A percentile compares a stretch with the other conserved stretches of the same genome.
Conservation (phyloP, 1,284 basidiomycete genomes). For the Malassezia arunalokei region DNA sequence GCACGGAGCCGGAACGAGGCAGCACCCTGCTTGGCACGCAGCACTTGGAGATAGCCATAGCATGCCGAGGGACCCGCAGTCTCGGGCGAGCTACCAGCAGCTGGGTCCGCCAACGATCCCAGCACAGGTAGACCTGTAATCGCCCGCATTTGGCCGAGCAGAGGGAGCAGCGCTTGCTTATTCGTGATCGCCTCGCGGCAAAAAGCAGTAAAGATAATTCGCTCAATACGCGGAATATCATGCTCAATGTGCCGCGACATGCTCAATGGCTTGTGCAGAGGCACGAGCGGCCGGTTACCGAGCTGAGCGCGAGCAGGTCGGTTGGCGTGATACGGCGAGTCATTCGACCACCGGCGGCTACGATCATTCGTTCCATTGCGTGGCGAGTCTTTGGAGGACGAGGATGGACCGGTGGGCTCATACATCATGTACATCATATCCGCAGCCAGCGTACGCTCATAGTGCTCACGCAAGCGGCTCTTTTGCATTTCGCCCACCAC, state of each 20-base stretch:
- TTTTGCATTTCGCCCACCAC: constrained; percentile 55
- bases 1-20: constrained; percentile 72
- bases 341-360: constrained; percentile 60
- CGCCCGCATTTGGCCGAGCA: constrained; percentile 74
- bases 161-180: constrained; percentile 65
- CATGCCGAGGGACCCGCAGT: not conserved
- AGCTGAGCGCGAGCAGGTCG: constrained; percentile 59
- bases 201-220: constrained; percentile 53
- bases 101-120: constrained; percentile 25
- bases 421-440: constrained; percentile 94
- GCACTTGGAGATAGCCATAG: constrained; percentile 57
- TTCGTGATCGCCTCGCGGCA: constrained; percentile 54
- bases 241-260: constrained; percentile 16
- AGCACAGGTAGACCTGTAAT: constrained; percentile 66
- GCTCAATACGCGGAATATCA: constrained; percentile 59
- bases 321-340: constrained; percentile 65
- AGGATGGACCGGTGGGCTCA: constrained; percentile 44
- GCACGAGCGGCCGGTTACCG: constrained; percentile 50
- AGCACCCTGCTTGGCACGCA: constrained; percentile 64
- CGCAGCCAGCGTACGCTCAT: constrained; percentile 66
- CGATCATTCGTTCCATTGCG: constrained; percentile 15
- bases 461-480: constrained; percentile 71
- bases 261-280: constrained; percentile 23
- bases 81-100: constrained; percentile 12
- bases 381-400: constrained; percentile 14